phyloP scores from a whole-genome alignment of 208 protist species.

The Kentomonas sorsogonicus region DNA sequence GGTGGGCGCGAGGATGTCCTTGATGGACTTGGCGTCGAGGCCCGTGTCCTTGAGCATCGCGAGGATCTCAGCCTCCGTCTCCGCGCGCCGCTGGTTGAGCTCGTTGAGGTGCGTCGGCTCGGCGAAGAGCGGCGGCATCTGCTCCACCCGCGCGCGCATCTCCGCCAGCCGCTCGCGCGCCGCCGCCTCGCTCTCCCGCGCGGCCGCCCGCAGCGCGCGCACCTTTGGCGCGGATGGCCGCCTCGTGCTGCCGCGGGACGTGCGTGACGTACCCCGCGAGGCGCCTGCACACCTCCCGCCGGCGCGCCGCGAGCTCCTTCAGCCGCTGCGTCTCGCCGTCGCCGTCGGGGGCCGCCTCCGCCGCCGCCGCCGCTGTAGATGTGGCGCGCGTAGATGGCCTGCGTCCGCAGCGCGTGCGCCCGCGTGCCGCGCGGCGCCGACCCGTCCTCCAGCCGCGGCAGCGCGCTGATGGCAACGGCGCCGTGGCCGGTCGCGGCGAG shows the following conservation, averaged over 20 bases:
- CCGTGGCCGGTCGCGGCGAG: constrained; percentile 13
- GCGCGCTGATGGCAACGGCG: not conserved
- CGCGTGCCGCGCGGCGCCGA: constrained; percentile 54
- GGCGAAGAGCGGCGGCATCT: constrained; percentile 77
- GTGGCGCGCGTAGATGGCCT: constrained; percentile 63
- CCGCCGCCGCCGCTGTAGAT: constrained; percentile 25
- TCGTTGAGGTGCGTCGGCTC: constrained; percentile 70
- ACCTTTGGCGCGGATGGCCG: constrained; percentile 58
- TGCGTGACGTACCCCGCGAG: constrained; percentile 54
- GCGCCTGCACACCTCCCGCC: constrained; percentile 52
- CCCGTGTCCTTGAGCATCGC: constrained; percentile 60
- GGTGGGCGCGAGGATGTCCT: constrained; percentile 29
- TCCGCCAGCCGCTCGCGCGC: constrained; percentile 47
- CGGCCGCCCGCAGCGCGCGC: constrained; percentile 32
- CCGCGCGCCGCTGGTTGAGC: constrained; percentile 45
- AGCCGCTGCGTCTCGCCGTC: constrained; percentile 24
- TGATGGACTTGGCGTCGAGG: constrained; percentile 49
- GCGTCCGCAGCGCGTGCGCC: constrained; percentile 69
- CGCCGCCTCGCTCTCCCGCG: constrained; percentile 42
- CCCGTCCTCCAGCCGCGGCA: not conserved
- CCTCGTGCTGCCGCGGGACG: constrained; percentile 38
- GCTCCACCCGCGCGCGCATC: constrained; percentile 62
- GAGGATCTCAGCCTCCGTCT: constrained; percentile 65
- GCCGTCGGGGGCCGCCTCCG: constrained; percentile 14
- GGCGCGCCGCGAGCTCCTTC: constrained; percentile 26